A percentile compares a stretch with the other conserved stretches of the same genome.
Conservation (phyloP, 148 eudicot genomes). For the Rhododendron kiyosumense region DNA sequence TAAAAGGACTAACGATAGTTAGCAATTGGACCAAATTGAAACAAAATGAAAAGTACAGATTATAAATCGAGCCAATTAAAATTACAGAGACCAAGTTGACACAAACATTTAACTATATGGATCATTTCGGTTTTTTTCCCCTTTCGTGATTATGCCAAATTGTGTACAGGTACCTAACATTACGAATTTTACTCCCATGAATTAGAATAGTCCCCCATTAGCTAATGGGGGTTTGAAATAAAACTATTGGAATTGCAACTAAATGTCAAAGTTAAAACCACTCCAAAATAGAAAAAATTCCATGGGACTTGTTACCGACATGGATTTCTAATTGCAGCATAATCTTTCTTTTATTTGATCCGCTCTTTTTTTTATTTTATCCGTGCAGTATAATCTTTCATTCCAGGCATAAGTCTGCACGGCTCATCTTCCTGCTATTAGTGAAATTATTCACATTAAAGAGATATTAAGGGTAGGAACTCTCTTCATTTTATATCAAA, state of each 20-base stretch:
- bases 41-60: too few relatives aligned
- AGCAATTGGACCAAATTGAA: too few relatives aligned
- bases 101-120: too few relatives aligned
- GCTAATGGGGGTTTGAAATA: background rate
- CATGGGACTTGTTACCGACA: background rate
- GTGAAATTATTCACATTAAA: background rate
- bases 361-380: too few relatives aligned
- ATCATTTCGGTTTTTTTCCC: too few relatives aligned
- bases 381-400: background rate
- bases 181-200: background rate
- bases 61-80: too few relatives aligned
- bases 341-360: background rate
- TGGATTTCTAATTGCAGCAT: background rate
- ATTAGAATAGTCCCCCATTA: background rate
- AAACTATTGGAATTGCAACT: too few relatives aligned
- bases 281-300: background rate
- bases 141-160: background rate
- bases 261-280: background rate
- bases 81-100: too few relatives aligned
- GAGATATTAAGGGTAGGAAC: background rate
- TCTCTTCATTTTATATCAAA: background rate
- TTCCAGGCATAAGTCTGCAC: background rate
- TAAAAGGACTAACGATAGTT: too few relatives aligned
- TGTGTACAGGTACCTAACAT: background rate
- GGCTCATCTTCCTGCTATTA: background rate